Evolutionary conservation across 1,284 basidiomycete genomes (phyloP), one percentile per base, ranked within the genome.

Genomic region (Microstroma glucosiphilum): DNA sequence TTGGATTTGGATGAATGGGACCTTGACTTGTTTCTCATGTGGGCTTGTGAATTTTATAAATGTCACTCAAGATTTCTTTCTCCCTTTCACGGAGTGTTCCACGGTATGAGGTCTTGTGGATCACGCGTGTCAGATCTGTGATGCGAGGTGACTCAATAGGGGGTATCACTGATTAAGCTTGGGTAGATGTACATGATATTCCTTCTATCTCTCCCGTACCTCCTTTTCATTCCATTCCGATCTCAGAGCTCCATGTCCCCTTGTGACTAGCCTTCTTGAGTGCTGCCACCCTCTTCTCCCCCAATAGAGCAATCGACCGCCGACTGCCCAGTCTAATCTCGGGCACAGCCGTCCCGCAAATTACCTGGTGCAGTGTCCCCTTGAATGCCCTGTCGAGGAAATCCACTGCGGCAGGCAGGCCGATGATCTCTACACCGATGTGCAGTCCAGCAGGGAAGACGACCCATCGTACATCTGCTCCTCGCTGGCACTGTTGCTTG

Each of bases 391-490:
- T 58, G 25, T 59, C 46, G 40, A 75, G 41, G 56, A 62, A 75
- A 40, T 40, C 17, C 40, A 75, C 9, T n/a, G 48, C 63, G 17
- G 63, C 61, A 12, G 67, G 46, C 17, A 72, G 19, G 1, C 66
- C 68, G 3, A 65, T 43, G 25, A 73, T 9, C 54, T 67, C 65
- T n/a, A 64, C 68, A 8, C 61, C 60, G 42, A 69, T 4, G 56
- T 76, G 75, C 42, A 70, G 66, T 15, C 61, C 60, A 21, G 67
- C 43, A 4, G 68, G 63, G 46, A 66, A 68, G 11, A 61, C 43
- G 26, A 66, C 60, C 43, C 69, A 76, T 12, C 67, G 59, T 46
- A 77, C 66, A 54, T 70, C 62, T 25, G 75, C 76, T 7, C 76
- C 76, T 48, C 21, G 15, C 2, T 64, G 40, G 58, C 76, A 78